Evolutionary conservation across 352 stramenopile species (phyloP), one percentile per base, ranked within the genome.

Genomic region (Phytophthora tentaculata): DNA sequence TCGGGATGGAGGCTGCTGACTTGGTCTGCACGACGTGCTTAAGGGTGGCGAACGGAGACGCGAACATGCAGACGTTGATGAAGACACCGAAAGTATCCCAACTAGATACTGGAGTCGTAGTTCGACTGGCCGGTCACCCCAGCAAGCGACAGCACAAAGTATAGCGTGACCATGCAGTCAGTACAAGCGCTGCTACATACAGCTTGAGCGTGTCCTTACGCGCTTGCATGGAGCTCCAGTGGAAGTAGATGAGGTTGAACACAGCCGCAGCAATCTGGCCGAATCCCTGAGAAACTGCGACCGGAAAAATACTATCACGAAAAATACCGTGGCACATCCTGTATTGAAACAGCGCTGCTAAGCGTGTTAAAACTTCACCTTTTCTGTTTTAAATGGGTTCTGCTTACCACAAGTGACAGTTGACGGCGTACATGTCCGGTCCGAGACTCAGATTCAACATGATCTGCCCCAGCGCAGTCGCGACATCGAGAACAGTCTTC

Each of bases 11-110:
- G 23, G 54, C 41, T 16, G 72, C 67, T 6, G 70, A 79, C 57
- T 84, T 83, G 49, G 66, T 79, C 17, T 57, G 28, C 12, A 89
- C 19, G 12, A 89, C 83, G 7, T 72, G 58, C 44, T 61, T 64
- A 17, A 90, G 52, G 0, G 64, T 82, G 48, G 51, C 72, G 17
- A 92, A 71, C 2, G 83, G 80, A 0, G 83, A 88, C 24, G 70
- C 67, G 44, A 86, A 91, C 29, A 89, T 55, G 17, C 84, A 51
- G 37, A 88, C 45, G n/a, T 68, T 72, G 26, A 66, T 57, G 45
- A 44, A 14, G 24, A 72, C 61, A 9, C 56, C 57, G n/a, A 16
- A 64, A 59, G 47, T 71, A 77, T 50, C 69, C 69, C 12, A 73
- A 20, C 10, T 57, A 41, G 14, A 20, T 65, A 23, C 48, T 61